Evolutionary conservation across 805 yeast species (phyloP), one percentile per base, ranked within the genome.

Genomic region (Saccharomyces jurei): DNA sequence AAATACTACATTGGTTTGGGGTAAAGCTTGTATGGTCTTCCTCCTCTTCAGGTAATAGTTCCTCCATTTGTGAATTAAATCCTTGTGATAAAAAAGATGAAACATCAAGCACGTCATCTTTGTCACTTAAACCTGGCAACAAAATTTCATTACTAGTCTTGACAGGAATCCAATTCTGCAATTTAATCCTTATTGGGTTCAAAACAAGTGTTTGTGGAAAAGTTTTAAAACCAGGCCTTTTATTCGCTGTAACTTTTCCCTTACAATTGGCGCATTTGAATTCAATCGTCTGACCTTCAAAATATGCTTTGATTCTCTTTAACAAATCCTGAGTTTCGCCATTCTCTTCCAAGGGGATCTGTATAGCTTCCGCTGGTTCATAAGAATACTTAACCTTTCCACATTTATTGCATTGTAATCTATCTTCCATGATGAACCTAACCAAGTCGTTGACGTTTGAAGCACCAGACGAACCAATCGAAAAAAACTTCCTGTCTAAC

Each of bases 121-220:
- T 54, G 28, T 59, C 52, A 22, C 55, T 60, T 10, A 65, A 46
- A 5, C 69, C 69, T 65, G 86, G 73, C 65, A 81, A 59, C 51
- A 63, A 69, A 13, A 92, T 76, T 2, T 95, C 95, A 4, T 85
- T 87, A 56, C 83, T 86, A 0, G 87, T 77, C 67, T 94, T 94
- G 0, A 81, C 75, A 0, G 98, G 97, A 1, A 83, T 86, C 98
- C 97, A 94, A 64, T 89, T 89, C 48, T 84, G 87, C 41, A 95
- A 71, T 58, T 85, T 83, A 54, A 92, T 89, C 63, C 98, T 77
- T 57, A 89, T 85, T 2, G 89, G 87, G 57, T 84, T 84, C 0
- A 89, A 74, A 3, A 88, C 79, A 29, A 94, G 73, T 10, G 79
- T 77, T n/a, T 81, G 73, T 0, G 99, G 99, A 59, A 74, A 84